Evolutionary conservation across 768 basidiomycete species (phyloP).

Genomic region (Coprinopsis strossmayeri): DNA sequence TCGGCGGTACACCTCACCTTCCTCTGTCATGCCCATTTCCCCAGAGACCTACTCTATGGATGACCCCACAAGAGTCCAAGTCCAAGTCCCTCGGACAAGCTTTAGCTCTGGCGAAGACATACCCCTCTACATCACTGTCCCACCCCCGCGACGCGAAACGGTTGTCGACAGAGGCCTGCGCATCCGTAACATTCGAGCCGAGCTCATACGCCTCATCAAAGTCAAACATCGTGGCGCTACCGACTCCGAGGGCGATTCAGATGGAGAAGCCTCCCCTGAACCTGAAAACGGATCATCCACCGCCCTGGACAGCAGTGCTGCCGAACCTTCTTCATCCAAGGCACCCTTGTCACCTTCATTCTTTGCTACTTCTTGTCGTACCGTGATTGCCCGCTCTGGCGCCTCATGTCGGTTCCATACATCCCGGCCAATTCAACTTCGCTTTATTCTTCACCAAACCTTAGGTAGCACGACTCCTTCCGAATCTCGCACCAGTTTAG

Average conservation of each 20-base stretch:
- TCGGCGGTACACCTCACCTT: conserved; percentile 65
- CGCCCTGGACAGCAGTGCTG: no score
- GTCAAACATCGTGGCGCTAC: conserved; percentile 38
- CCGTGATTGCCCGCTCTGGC: conserved; percentile 76
- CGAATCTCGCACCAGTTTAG: conserved; percentile 37
- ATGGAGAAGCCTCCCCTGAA: no score
- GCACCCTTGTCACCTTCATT: conserved; percentile 31
- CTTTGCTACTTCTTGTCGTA: conserved; percentile 37
- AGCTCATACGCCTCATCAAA: conserved; percentile 64
- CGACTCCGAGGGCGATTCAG: conserved; percentile 20
- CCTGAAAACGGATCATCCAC: no score
- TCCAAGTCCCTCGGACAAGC: conserved; percentile 64
- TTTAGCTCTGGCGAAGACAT: conserved; percentile 71
- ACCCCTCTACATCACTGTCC: conserved; percentile 74
- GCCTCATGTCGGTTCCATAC: conserved; percentile 90
- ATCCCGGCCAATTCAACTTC: conserved; percentile 61
- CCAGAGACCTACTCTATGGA: conserved; percentile 55
- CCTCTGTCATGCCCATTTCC: conserved; percentile 44
- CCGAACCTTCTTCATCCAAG: conserved; percentile 35
- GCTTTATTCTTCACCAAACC: conserved; percentile 74
- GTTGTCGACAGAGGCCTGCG: conserved; percentile 66
- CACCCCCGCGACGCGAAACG: conserved; percentile 61
- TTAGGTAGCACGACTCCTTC: conserved; percentile 43
- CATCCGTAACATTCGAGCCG: conserved; percentile 74
- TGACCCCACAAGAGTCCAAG: conserved; percentile 60